A percentile compares a stretch with the other conserved stretches of the same genome.
These are phyloP conservation scores for Apophysomyces ossiformis DNA, from an alignment of 371 early-diverging fungal species.

Conservation along the genomic window DNA sequence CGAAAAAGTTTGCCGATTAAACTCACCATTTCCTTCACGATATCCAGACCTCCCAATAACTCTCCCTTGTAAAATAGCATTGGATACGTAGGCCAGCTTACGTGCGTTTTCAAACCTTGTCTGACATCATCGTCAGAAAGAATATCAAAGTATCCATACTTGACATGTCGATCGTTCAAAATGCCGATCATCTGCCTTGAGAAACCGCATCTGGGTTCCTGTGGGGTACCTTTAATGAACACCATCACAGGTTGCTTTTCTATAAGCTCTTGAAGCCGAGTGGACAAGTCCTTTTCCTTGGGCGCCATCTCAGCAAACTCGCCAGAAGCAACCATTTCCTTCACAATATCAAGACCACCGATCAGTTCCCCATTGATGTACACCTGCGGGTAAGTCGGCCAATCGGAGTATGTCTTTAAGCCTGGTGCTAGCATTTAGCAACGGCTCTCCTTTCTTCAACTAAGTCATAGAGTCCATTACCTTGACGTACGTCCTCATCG, in stretches of 20 bases:
- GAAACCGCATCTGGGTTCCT: slow-evolving; percentile 87
- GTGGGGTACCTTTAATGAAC: slow-evolving; percentile 97
- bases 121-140: slow-evolving; percentile 88
- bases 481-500: slow-evolving; percentile 88
- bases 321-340: slow-evolving; percentile 79
- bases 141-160: slow-evolving; percentile 86
- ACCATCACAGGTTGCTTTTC: slow-evolving; percentile 75
- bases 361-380: slow-evolving; percentile 87
- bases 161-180: slow-evolving; percentile 71
- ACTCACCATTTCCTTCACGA: slow-evolving; percentile 85
- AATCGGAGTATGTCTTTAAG: slow-evolving; percentile 83
- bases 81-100: slow-evolving; percentile 64
- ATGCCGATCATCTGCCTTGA: slow-evolving; percentile 76
- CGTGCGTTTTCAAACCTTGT: slow-evolving; percentile 65
- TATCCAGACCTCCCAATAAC: slow-evolving; percentile 95
- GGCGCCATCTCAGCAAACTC: slow-evolving; percentile 76
- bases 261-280: slow-evolving; percentile 71
- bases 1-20: background rate
- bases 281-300: slow-evolving; percentile 74
- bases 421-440: slow-evolving; percentile 29
- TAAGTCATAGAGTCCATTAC: slow-evolving; percentile 31
- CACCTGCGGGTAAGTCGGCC: slow-evolving; percentile 94
- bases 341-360: slow-evolving; percentile 92
- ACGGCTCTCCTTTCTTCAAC: background rate
- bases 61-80: slow-evolving; percentile 91